phyloP scores from a whole-genome alignment of 768 basidiomycete species.

The Pleurotus salmoneostramineus region DNA sequence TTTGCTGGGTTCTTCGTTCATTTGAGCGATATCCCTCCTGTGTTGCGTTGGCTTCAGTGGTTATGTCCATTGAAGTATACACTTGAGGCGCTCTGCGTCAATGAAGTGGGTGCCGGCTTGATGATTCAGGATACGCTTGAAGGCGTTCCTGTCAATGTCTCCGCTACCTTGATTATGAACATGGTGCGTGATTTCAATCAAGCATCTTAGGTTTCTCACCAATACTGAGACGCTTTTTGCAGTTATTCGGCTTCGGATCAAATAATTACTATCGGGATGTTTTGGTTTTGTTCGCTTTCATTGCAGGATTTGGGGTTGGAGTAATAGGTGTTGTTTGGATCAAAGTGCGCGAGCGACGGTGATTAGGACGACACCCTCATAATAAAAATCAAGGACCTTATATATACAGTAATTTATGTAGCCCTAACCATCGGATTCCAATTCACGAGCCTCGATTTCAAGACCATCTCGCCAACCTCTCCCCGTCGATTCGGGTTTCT shows the following conservation, averaged over 20 bases:
- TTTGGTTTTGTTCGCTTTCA: conserved; percentile 81
- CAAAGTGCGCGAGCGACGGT: conserved; percentile 74
- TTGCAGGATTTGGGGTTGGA: conserved; percentile 69
- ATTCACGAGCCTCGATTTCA: no score
- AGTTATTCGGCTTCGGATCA: conserved; percentile 84
- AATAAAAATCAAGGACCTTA: no score
- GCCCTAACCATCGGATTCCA: no score
- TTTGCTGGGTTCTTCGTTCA: conserved; percentile 94
- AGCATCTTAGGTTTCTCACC: neutral
- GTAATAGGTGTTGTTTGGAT: conserved; percentile 79
- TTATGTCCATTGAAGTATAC: conserved; percentile 79
- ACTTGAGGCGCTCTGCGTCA: conserved; percentile 85
- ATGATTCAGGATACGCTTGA: conserved; percentile 75
- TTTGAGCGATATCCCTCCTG: conserved; percentile 78
- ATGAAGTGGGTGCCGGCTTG: conserved; percentile 87
- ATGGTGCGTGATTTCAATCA: conserved; percentile 42
- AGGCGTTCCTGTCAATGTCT: conserved; percentile 80
- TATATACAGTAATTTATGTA: no score
- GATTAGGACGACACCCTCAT: neutral
- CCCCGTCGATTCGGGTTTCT: no score
- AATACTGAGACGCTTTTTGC: neutral
- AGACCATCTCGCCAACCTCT: no score
- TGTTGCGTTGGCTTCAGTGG: conserved; percentile 93
- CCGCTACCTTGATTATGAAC: conserved; percentile 84
- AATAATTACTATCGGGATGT: conserved; percentile 90